Conservation (phyloP, 1,284 basidiomycete genomes). For the Ustilago loliicola region DNA sequence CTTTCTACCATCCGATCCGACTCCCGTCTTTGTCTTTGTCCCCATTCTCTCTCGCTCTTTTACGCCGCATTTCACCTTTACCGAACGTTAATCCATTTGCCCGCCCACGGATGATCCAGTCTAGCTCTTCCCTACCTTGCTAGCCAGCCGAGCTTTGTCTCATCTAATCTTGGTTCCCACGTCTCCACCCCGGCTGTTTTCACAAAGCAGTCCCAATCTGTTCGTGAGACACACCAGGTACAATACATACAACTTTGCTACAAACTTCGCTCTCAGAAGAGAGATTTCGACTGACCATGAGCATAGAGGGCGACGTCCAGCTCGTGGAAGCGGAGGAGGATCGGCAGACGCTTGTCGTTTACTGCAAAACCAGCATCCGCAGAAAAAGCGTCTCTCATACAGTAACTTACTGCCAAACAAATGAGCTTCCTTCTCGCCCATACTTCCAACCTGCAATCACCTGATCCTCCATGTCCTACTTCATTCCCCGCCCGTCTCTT, state of each 20-base stretch:
- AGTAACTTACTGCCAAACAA: neutral
- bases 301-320: neutral
- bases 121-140: slow-evolving; percentile 8
- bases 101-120: slow-evolving; percentile 7
- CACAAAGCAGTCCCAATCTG: neutral
- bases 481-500: slow-evolving; percentile 15
- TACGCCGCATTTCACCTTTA: neutral
- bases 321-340: slow-evolving; percentile 2
- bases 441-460: slow-evolving; percentile 17
- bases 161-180: slow-evolving; percentile 16
- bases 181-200: neutral
- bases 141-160: slow-evolving; percentile 17
- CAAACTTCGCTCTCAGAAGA: too few species aligned
- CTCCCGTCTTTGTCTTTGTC: neutral
- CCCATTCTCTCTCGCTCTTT: neutral
- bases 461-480: slow-evolving; percentile 17
- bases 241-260: neutral
- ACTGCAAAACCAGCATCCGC: slow-evolving; percentile 18
- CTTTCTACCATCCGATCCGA: slow-evolving; percentile 11
- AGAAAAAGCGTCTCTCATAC: neutral
- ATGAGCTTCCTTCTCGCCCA: neutral
- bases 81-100: neutral
- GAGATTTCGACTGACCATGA: neutral
- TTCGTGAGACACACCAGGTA: neutral
- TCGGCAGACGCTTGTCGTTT: slow-evolving; percentile 6